Evolutionary conservation across 257 asterid species (phyloP).

Genomic region (Penstemon barbatus): DNA sequence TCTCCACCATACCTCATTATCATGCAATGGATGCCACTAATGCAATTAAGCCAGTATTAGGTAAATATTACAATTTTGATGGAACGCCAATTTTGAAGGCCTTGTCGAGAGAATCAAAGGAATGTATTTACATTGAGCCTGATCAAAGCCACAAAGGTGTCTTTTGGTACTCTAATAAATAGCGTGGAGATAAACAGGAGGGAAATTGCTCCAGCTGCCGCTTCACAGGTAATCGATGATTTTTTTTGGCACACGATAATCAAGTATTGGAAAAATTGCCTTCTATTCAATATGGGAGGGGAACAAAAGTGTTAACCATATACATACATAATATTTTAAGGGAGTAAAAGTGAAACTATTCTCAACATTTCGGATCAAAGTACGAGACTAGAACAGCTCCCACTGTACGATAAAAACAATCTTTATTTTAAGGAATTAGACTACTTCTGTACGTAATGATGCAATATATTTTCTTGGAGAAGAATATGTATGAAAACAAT

Average conservation of each 20-base stretch:
- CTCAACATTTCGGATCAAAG: no score
- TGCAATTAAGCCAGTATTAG: conserved; percentile 66
- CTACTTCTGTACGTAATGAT: neutral
- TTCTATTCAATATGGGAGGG: no score
- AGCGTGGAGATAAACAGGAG: conserved; percentile 43
- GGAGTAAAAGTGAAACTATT: no score
- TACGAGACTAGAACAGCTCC: no score
- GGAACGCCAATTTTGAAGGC: conserved; percentile 60
- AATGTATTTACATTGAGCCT: conserved; percentile 64
- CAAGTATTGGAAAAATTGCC: no score
- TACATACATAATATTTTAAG: no score
- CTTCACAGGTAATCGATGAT: conserved; percentile 54
- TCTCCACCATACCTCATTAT: conserved; percentile 82
- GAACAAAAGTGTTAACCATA: no score
- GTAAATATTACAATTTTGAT: conserved; percentile 65
- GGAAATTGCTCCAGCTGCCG: conserved; percentile 85
- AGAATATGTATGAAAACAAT: conserved; percentile 79
- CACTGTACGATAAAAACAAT: no score
- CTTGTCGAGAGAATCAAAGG: conserved; percentile 66
- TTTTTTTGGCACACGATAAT: no score
- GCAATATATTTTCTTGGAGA: conserved; percentile 7
- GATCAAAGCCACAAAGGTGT: conserved; percentile 70
- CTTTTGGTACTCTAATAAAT: conserved; percentile 61
- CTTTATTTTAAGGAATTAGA: no score
- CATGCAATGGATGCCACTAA: conserved; percentile 80